phyloP scores from a whole-genome alignment of 805 yeast species.

The Myxozyma neotropica region DNA sequence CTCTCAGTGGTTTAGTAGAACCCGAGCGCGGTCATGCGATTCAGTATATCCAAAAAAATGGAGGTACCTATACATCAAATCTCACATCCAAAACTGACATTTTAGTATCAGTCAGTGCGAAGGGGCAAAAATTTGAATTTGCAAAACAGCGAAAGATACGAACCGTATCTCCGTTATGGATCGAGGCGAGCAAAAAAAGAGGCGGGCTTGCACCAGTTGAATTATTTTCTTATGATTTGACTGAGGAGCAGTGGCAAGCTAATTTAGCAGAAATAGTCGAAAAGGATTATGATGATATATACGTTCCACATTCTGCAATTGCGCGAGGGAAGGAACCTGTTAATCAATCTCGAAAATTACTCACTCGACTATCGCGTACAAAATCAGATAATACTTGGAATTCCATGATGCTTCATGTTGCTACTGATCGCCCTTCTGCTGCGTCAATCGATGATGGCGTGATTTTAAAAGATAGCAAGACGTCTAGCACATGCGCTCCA shows the following conservation, averaged over 20 bases:
- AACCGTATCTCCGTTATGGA: constrained; percentile 51
- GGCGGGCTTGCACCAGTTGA: constrained; percentile 22
- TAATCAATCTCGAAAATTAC: not conserved
- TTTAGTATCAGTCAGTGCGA: constrained; percentile 39
- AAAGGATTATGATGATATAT: not conserved
- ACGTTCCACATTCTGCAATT: not conserved
- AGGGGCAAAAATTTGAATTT: constrained; percentile 43
- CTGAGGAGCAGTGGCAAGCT: constrained; percentile 7
- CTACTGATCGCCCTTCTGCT: not conserved
- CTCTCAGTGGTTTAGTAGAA: constrained; percentile 44
- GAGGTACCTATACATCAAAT: constrained; percentile 42
- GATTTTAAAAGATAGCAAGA: no score
- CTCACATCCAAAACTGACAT: constrained; percentile 39
- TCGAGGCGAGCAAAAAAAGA: constrained; percentile 45
- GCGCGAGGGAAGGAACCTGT: not conserved
- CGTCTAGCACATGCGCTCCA: not conserved
- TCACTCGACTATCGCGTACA: not conserved
- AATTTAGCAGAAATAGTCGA: constrained; percentile 3
- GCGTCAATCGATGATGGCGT: no score
- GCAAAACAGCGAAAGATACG: constrained; percentile 49
- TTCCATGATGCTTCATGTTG: constrained; percentile 22
- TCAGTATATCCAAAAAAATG: constrained; percentile 40
- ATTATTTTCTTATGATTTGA: constrained; percentile 41
- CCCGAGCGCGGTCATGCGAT: constrained; percentile 34
- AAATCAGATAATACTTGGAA: constrained; percentile 27